Percentiles rank a stretch among this genome's conserved stretches.
Conservation (phyloP, 192 early-diverging fungal species). For the Podila clonocystis region DNA sequence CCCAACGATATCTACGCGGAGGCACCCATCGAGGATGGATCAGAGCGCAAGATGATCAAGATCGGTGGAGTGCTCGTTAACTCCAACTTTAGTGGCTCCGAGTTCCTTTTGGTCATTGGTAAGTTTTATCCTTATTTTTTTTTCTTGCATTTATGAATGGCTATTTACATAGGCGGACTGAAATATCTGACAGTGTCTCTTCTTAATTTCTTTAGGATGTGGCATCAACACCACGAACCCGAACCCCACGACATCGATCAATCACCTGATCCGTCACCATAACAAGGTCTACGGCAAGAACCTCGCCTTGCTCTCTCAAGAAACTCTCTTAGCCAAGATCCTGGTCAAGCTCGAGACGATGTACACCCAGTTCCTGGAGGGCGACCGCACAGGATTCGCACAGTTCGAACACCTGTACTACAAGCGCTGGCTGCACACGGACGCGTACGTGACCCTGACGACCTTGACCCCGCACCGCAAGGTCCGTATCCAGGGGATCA, state of each 20-base stretch:
- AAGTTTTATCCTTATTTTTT: slow-evolving; percentile 17
- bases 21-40: slow-evolving; percentile 39
- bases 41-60: slow-evolving; percentile 63
- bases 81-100: slow-evolving; percentile 74
- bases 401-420: slow-evolving; percentile 86
- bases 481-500: slow-evolving; percentile 83
- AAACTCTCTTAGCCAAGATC: slow-evolving; percentile 71
- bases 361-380: slow-evolving; percentile 76
- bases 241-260: slow-evolving; percentile 87
- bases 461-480: slow-evolving; percentile 31
- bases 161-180: background rate
- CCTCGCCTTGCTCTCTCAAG: slow-evolving; percentile 69
- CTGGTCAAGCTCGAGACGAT: slow-evolving; percentile 79
- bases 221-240: slow-evolving; percentile 90
- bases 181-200: background rate
- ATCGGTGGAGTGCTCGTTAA: slow-evolving; percentile 93
- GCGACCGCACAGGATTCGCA: slow-evolving; percentile 66
- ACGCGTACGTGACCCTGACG: slow-evolving; percentile 40
- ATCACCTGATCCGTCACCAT: slow-evolving; percentile 76
- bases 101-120: slow-evolving; percentile 88
- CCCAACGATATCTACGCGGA: slow-evolving; percentile 96
- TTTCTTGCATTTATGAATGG: background rate
- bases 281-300: slow-evolving; percentile 58
- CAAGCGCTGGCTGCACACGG: slow-evolving; percentile 86
- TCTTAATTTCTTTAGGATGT: slow-evolving; percentile 62